Evolutionary conservation across 371 early-diverging fungal genomes (phyloP).

Genomic region (Rhizopus sp.): DNA sequence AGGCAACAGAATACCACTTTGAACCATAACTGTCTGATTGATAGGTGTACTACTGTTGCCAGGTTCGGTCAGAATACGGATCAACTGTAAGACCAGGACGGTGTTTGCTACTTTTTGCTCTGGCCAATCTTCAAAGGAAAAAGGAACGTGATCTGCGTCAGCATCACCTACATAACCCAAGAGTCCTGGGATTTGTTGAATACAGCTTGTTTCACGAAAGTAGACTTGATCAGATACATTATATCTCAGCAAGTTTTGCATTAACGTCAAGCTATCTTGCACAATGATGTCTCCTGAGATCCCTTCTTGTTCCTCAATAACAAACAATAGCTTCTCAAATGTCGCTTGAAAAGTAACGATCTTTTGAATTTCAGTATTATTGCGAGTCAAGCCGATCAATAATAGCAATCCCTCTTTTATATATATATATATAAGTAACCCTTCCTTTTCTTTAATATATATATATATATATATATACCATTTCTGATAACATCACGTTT

Average conservation of each 20-base stretch:
- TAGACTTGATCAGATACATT: constrained; percentile 96
- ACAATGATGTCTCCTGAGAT: constrained; percentile 94
- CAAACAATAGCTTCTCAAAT: constrained; percentile 86
- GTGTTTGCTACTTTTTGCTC: constrained; percentile 86
- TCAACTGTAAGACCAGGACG: constrained; percentile 77
- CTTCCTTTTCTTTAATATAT: not conserved
- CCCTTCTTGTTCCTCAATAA: constrained; percentile 91
- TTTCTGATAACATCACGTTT: constrained; percentile 93
- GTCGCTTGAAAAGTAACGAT: constrained; percentile 97
- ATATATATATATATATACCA: constrained; percentile 48
- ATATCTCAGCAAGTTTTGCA: constrained; percentile 87
- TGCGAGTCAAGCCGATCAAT: constrained; percentile 84
- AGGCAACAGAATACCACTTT: constrained; percentile 74
- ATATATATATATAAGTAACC: not conserved
- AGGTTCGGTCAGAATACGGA: constrained; percentile 87
- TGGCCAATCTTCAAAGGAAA: constrained; percentile 59
- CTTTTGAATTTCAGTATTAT: constrained; percentile 95
- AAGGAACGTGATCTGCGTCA: constrained; percentile 57
- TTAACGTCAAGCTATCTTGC: constrained; percentile 92
- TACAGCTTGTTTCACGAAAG: constrained; percentile 94
- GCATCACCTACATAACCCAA: constrained; percentile 66
- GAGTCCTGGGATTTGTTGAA: constrained; percentile 79
- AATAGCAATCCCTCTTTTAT: constrained; percentile 86
- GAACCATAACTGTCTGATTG: constrained; percentile 88
- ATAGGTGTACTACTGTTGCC: constrained; percentile 82